Evolutionary conservation across 2,329 filamentous ascomycete species (phyloP), one percentile per base, ranked within the genome.

Genomic region (Calonectria hawksworthii): DNA sequence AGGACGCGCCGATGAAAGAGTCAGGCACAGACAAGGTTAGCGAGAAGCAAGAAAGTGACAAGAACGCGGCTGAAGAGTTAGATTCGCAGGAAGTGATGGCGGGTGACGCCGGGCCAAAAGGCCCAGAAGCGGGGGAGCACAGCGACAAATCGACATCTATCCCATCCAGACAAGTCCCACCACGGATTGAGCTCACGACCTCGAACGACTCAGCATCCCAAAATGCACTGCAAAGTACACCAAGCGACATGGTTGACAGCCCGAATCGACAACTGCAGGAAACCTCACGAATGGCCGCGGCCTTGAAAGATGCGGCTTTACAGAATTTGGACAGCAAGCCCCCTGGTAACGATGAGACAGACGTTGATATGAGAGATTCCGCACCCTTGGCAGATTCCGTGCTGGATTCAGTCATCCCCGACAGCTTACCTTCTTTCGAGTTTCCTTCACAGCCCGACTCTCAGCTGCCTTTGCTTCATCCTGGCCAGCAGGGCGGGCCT

Each of bases 61-160:
- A 74, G 70, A 79, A 73, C 52, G 68, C 75, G 77, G 77, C 77
- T 80, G 79, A 79, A 75, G 76, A 77, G 66, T 79, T 80, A 76
- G 82, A 80, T 75, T 80, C 75, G 70, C 81, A 81, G 78, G 79
- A 82, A 80, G 79, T 83, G 77, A 83, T 80, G 78, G 76, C 76
- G 54, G 76, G 75, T 36, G 79, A 78, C 69, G 76, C 76, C 73
- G 78, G 80, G 70, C 70, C 79, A 66, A 72, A 74, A 74, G 77
- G 72, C 59, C 70, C 51, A 47, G 70, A 76, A 75, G 70, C 68
- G 73, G 59, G 47, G 74, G 75, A 74, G 61, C 67, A 69, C 30
- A 75, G 71, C 68, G 71, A 76, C 28, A 79, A 80, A n/a, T 82
- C 81, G 41, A 68, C 73, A 52, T 78, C 79, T 26, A 83, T 84